Conservation (phyloP, 2,329 filamentous ascomycete species). For the Fusarium burgessii region DNA sequence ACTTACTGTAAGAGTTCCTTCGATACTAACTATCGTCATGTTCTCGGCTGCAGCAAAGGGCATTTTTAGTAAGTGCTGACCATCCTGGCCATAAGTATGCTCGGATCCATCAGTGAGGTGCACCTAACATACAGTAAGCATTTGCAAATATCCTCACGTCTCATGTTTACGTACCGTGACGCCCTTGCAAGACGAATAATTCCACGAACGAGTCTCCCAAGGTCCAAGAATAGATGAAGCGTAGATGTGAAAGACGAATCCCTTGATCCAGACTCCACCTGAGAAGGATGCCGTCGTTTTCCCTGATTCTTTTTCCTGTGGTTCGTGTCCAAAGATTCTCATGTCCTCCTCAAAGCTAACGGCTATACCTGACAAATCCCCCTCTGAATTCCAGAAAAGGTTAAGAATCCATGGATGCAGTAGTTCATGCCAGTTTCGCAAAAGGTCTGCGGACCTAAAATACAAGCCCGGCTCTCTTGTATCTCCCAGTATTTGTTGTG, state of each 20-base stretch:
- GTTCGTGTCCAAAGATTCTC: not conserved
- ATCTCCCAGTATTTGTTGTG: not conserved
- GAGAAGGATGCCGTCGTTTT: not conserved
- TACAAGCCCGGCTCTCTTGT: not conserved
- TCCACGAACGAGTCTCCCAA: not conserved
- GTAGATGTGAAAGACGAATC: not conserved
- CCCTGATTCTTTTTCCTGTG: not conserved
- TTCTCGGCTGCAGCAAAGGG: not conserved
- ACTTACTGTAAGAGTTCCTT: no score
- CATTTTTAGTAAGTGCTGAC: not conserved
- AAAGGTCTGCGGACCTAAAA: not conserved
- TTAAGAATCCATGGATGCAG: not conserved
- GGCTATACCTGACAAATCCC: not conserved
- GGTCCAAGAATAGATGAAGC: not conserved
- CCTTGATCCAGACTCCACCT: not conserved
- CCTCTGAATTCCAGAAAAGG: not conserved
- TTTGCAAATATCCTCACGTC: no score
- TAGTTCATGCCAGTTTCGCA: not conserved
- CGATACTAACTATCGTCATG: rapidly evolving
- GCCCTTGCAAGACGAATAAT: not conserved
- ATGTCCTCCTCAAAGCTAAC: not conserved
- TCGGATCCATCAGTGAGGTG: not conserved
- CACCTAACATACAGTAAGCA: not conserved
- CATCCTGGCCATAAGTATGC: not conserved
- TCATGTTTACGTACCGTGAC: not conserved